Base-by-base conservation (phyloP, 1,139 yeast species). In the Candida buenavistaensis region DNA sequence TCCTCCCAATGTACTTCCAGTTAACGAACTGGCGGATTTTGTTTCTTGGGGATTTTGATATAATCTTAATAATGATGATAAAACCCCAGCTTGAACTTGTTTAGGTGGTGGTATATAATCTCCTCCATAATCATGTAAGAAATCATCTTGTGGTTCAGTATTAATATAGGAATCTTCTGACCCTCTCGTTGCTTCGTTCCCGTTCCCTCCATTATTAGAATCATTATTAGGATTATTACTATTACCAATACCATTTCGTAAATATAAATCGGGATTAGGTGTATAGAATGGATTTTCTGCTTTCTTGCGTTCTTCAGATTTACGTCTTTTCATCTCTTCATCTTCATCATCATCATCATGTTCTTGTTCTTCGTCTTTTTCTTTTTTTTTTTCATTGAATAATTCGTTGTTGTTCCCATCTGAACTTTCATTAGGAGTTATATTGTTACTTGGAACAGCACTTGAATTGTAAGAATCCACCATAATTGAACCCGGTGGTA, bases 11-110 rank as follows among this genome's bases (percentile, higher is more conserved):
- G 41, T 36, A n/a, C 39, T 32, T 11, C 36, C 29, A 13, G 30
- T 37, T 12, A 41, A 39, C 15, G 47, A 39, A 17, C 40, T 28
- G 12, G 43, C 30, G 10, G 72, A 64, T 37, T 58, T 62, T 12
- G 37, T 44, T 8, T 58, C 66, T n/a, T 57, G 52, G 0, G 62
- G 66, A 38, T 62, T 57, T 41, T 76, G 81, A 49, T 87, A 86
- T 36, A 88, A 67, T 46, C 80, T 75, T 43, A 88, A 66, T 43
- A 88, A 65, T 2, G 90, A 78, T 0, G 95, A 85, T 23, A 88
- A 69, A 12, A 88, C 90, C 52, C 96, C 96, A 17, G 88, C 87
- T 45, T 82, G 82, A 5, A 86, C 88, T 35, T 75, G 76, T 28
- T 72, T 64, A 0, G 95, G 95, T 0, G 90, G 89, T 0, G 87